These are phyloP conservation scores for Cudoniella acicularis DNA, from an alignment of 495 filamentous ascomycete species.

Conservation along the genomic window DNA sequence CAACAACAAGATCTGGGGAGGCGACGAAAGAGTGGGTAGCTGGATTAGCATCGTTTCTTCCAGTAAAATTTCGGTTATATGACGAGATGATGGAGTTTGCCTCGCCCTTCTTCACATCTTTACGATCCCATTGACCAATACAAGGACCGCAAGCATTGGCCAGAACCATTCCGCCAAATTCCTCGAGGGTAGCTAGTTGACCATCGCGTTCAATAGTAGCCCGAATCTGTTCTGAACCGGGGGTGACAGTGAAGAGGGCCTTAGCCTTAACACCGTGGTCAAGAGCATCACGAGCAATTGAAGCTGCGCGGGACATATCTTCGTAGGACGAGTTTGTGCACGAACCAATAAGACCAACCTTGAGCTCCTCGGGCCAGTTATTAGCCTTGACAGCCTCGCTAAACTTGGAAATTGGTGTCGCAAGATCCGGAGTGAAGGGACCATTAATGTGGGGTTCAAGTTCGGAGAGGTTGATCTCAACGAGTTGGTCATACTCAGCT, in stretches of 20 bases:
- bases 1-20: constrained; percentile 95
- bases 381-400: constrained; percentile 90
- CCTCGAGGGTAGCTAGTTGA: constrained; percentile 93
- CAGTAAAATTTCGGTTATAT: constrained; percentile 99
- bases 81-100: constrained; percentile 94
- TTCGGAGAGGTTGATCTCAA: constrained; percentile 92
- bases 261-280: constrained; percentile 93
- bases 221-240: constrained; percentile 96
- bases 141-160: constrained; percentile 83
- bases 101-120: constrained; percentile 94
- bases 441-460: constrained; percentile 99
- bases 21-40: constrained; percentile 98
- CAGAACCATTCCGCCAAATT: constrained; percentile 93
- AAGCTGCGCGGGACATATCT: constrained; percentile 94
- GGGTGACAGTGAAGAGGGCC: constrained; percentile 89
- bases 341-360: constrained; percentile 94
- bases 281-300: constrained; percentile 92
- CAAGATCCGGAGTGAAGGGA: constrained; percentile 99
- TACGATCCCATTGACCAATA: constrained; percentile 87
- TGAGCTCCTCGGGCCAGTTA: constrained; percentile 95
- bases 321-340: constrained; percentile 99
- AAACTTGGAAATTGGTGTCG: constrained; percentile 96
- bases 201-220: constrained; percentile 90
- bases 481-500: constrained; percentile 92
- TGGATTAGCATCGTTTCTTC: constrained; percentile 98